Conservation (phyloP, 2,329 filamentous ascomycete species). For the Fusarium marasasianum region DNA sequence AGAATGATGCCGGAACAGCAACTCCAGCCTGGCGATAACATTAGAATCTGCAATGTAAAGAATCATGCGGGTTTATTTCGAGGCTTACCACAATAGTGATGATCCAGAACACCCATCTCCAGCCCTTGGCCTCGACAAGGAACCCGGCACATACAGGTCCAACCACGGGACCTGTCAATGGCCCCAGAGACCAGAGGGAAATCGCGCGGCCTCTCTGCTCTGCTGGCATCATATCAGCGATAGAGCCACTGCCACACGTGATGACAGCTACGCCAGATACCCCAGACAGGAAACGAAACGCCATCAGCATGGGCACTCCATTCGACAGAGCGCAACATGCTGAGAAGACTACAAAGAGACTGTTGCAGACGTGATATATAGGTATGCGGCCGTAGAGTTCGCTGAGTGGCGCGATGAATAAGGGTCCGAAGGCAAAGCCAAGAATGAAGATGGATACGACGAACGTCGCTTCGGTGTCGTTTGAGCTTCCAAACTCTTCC, state of each 20-base stretch:
- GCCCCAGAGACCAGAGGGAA: constrained; percentile 66
- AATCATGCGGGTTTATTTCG: background rate
- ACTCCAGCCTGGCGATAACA: background rate
- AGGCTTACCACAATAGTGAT: constrained; percentile 60
- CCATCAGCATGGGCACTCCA: constrained; percentile 52
- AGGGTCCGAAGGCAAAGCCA: constrained; percentile 60
- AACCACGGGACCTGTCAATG: constrained; percentile 50
- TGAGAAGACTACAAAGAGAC: constrained; percentile 51
- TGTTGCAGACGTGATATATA: constrained; percentile 55
- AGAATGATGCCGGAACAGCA: constrained; percentile 44
- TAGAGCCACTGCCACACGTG: constrained; percentile 64
- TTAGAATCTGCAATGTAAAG: no score
- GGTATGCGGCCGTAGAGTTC: constrained; percentile 59
- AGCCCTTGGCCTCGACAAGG: constrained; percentile 67
- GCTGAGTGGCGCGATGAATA: constrained; percentile 58
- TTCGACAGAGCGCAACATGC: constrained; percentile 51
- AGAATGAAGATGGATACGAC: constrained; percentile 59
- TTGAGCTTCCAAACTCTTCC: constrained; percentile 57
- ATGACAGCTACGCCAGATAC: constrained; percentile 62
- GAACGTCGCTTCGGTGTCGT: constrained; percentile 42
- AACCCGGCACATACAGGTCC: constrained; percentile 63
- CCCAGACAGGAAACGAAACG: constrained; percentile 62
- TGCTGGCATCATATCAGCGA: constrained; percentile 46
- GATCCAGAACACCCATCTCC: constrained; percentile 71
- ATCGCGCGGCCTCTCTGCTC: constrained; percentile 55